Base-by-base conservation (phyloP, 1,284 basidiomycete genomes). In the Ceratobasidium sp. region DNA sequence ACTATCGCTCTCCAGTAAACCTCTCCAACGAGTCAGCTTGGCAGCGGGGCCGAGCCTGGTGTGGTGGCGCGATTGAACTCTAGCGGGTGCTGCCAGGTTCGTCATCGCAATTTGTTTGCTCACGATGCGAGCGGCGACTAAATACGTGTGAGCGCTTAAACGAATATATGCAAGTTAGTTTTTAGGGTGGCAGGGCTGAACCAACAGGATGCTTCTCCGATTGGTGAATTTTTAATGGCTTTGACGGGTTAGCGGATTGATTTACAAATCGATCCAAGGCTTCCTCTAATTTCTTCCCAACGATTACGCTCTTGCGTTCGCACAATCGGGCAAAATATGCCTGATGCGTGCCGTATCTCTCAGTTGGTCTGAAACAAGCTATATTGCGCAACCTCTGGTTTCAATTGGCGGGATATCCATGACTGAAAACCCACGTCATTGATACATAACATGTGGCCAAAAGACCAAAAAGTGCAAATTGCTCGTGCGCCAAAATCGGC, bases 281-380 rank as follows among this genome's bases (percentile, higher is more conserved):
- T 37, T 37, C 42, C 42, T 37, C 58, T 42, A 23, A 39, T 61
- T 39, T 61, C 35, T 35, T 31, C 58, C 58, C 58, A n/a, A 42
- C 20, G n/a, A n/a, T n/a, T 23, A 61, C 58, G 42, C 42, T 61
- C 58, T n/a, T n/a, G n/a, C n/a, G n/a, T 39, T 61, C 58, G 54
- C 23, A 11, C 26, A 28, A 15, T 56, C 49, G 56, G 17, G n/a
- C n/a, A n/a, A 47, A 47, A n/a, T n/a, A 33, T 28, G 23, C 26
- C 11, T 5, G 33, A 31, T 58, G 31, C 17, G 28, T 35, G 10
- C 20, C 8, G 31, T 15, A 31, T 31, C 26, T 33, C 5, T 58
- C 56, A n/a, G n/a, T n/a, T n/a, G n/a, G n/a, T n/a, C n/a, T n/a
- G 31, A 20, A 35, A 35, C 54, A 20, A 31, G 26, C 10, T 17